Conservation (phyloP, 345 rosid genomes). For the Arabidopsis arenosa region DNA sequence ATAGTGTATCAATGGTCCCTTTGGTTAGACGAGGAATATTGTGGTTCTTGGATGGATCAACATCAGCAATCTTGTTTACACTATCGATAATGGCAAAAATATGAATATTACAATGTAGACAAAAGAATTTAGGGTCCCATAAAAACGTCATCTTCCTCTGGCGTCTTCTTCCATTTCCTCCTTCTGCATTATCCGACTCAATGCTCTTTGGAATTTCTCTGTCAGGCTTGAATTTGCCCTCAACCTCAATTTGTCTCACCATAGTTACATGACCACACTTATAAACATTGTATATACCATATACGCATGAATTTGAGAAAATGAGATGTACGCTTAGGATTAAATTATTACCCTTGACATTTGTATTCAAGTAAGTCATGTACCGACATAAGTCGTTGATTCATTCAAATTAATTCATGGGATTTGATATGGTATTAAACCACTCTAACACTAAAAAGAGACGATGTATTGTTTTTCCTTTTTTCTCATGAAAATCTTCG, state of each 20-base stretch:
- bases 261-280: constrained; percentile 33
- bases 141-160: constrained; percentile 38
- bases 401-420: not conserved
- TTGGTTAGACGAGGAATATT: constrained; percentile 44
- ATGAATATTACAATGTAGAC: constrained; percentile 33
- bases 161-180: constrained; percentile 20
- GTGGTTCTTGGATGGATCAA: constrained; percentile 31
- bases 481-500: no score
- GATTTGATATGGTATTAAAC: not conserved
- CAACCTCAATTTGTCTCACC: constrained; percentile 28
- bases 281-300: not conserved
- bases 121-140: constrained; percentile 30
- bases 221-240: constrained; percentile 41
- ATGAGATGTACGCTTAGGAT: not conserved
- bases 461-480: no score
- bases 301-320: not conserved
- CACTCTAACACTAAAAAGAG: no score
- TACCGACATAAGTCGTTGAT: not conserved
- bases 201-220: constrained; percentile 41
- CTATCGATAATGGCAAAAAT: constrained; percentile 29
- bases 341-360: not conserved
- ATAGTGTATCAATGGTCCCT: constrained; percentile 39
- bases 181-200: constrained; percentile 35
- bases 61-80: constrained; percentile 29
- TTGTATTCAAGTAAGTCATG: not conserved